Base-by-base conservation (phyloP, 495 filamentous ascomycete genomes). In the Neurospora sp. region DNA sequence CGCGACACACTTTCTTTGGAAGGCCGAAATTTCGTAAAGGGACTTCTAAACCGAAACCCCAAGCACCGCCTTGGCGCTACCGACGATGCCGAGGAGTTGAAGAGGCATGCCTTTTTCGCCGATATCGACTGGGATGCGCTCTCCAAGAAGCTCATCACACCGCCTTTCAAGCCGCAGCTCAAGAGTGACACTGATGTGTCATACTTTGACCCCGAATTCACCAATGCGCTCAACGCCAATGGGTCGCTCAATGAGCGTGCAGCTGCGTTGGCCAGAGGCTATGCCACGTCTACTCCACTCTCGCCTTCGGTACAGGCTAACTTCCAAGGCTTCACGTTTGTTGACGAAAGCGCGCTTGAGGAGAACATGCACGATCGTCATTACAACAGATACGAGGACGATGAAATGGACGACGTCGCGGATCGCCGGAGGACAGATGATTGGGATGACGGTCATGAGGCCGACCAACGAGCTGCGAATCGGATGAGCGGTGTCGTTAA, bases 121-220 rank as follows among this genome's bases (percentile, higher is more conserved):
- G 96, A 99, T 78, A 90, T 98, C 59, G 92, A 98, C 81, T 99
- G 96, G 96, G 88, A 90, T 41, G 89, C 91, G 0, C 86, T 99
- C 42, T 83, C 89, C 69, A 92, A 91, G 83, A 98, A 98, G 84
- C 87, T 94, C 72, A 92, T 97, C 44, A 94, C 94, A n/a, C 96
- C 96, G 0, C 96, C 96, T 0, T 99, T 99, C 87, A 98, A 98
- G 84, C 96, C 96, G 11, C 95, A 96, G 79, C 88, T 99, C 74
- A 96, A 96, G 85, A 94, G 91, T 20, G 93, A 97, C 75, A 93
- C 93, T 5, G 96, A 99, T 78, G 96, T 95, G 4, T 97, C 94
- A 22, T 98, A 99, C 81, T 99, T 99, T 76, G 96, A 99, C 77
- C 96, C 96, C 1, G 96, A 98, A 80, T 99, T 99, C 81, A 99